Evolutionary conservation across 306 rosid species (phyloP).

Genomic region (Prunus salicina): DNA sequence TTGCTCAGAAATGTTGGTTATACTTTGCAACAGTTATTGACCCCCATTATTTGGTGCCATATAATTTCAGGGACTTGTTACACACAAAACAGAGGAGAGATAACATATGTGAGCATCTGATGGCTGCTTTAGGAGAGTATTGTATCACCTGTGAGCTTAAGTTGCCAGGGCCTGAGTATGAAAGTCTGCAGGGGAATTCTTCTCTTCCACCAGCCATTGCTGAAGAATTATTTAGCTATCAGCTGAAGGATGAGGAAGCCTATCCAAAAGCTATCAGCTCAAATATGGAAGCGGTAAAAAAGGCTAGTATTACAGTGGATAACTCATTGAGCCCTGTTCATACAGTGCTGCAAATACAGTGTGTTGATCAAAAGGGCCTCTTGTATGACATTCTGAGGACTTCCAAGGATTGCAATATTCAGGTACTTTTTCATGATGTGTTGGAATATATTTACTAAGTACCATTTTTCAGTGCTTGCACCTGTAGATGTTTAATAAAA

Average conservation of each 20-base stretch:
- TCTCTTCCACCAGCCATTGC: conserved; percentile 70
- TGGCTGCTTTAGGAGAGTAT: conserved; percentile 56
- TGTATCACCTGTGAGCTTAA: conserved; percentile 78
- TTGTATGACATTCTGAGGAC: conserved; percentile 83
- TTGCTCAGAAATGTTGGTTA: not conserved
- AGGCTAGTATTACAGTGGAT: conserved; percentile 56
- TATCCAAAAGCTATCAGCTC: conserved; percentile 43
- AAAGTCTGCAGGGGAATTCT: conserved; percentile 58
- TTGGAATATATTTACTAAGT: not conserved
- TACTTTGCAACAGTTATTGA: conserved; percentile 2
- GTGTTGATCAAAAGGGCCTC: conserved; percentile 72
- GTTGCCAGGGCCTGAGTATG: conserved; percentile 87
- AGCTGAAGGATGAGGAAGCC: conserved; percentile 40
- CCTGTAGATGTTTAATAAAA: not conserved
- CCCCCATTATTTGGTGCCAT: conserved; percentile 9
- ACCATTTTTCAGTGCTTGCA: not conserved
- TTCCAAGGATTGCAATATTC: conserved; percentile 75
- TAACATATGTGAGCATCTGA: conserved; percentile 54
- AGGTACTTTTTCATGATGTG: conserved; percentile 42
- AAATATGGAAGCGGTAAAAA: conserved; percentile 41
- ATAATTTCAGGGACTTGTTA: conserved; percentile 55
- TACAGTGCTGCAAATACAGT: conserved; percentile 77
- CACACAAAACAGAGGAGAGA: conserved; percentile 71
- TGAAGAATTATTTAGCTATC: conserved; percentile 61
- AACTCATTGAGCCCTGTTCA: conserved; percentile 69